Evolutionary conservation across 1,284 basidiomycete genomes (phyloP), one percentile per base, ranked within the genome.

Genomic region (Vanrija sp.): DNA sequence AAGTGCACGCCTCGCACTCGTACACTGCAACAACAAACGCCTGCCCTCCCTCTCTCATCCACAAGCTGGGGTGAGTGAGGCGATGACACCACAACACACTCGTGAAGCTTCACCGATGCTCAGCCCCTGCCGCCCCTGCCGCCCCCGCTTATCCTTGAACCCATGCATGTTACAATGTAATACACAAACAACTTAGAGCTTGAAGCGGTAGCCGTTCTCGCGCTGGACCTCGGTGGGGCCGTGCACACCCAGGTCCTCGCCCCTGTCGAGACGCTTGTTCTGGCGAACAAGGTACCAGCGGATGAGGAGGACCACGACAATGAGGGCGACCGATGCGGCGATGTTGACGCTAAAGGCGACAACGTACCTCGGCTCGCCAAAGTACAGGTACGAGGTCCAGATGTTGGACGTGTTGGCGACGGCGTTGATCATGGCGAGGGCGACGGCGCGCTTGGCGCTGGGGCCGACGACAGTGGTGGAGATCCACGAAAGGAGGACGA

Each of bases 391-490:
- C 5, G 68, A 65, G 0, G 71, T 71, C 71, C 71, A 75, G 53
- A 77, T 71, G 56, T 76, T 75, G 43, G 73, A 71, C 16, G 72
- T 72, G 57, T 76, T 73, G 25, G 63, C 67, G 20, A 73, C 49
- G 12, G 71, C 60, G 63, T 77, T 78, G 63, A 77, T 67, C 43
- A 73, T 55, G 4, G 75, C 72, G 50, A 75, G 65, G n/a, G 68
- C 71, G 47, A 75, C 58, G 15, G 73, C 70, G 47, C 77, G 69
- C 61, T 76, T 75, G 60, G 73, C 63, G 38, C 63, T 57, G 1
- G 76, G 74, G 3, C 76, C 74, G 12, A 68, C 70, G 48, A 73
- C 69, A 4, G 70, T 66, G 2, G 65, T 62, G 0, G 66, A 64
- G 44, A 75, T 72, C 76, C 75, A 77, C 6, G 68, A 68, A 7